Evolutionary conservation across 1,139 yeast genomes (phyloP), one percentile per base, ranked within the genome.

Genomic region (Yamadazyma buinensis): DNA sequence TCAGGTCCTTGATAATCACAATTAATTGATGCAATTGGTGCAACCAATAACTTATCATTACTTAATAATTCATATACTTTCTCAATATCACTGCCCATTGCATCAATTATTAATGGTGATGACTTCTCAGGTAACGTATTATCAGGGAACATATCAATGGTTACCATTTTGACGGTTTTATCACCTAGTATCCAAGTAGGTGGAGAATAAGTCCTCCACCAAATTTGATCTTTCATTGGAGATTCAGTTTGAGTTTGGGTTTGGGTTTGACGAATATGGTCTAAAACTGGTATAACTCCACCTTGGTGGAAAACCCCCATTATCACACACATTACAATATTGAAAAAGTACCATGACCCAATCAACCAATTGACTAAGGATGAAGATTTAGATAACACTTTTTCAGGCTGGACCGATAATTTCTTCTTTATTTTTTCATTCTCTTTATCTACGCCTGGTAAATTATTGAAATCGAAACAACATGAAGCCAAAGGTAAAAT

Each of bases 131-230:
- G 19, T 18, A 18, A 6, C 6, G 49, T 51, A n/a, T 50, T 50
- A 11, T 46, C 45, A 11, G 20, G 19, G 14, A 18, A 6, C 6
- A 49, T 51, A 11, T 46, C 46, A n/a, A 55, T 33, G 2, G 50
- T 33, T 2, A 55, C 33, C 29, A 54, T 51, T 0, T 49, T 35
- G 18, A 46, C 36, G 0, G 44, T 28, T 0, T 32, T 26, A 33
- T 64, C 65, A 3, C 83, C 85, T 31, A 86, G 60, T 38, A 90
- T 53, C 95, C 96, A 90, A 3, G 86, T 72, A 0, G 98, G 97
- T 0, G 97, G 97, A 2, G 88, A 74, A 51, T 90, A 92, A 0
- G 97, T 87, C 53, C 90, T 80, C 97, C 97, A 92, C 92, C 95
- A 92, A 2, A 87, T 51, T 26, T 80, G 76, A n/a, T n/a, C n/a